Percentiles rank a stretch among this genome's conserved stretches.
phyloP scores from a whole-genome alignment of 208 protist genomes.

The Acanthamoeba royreba region DNA sequence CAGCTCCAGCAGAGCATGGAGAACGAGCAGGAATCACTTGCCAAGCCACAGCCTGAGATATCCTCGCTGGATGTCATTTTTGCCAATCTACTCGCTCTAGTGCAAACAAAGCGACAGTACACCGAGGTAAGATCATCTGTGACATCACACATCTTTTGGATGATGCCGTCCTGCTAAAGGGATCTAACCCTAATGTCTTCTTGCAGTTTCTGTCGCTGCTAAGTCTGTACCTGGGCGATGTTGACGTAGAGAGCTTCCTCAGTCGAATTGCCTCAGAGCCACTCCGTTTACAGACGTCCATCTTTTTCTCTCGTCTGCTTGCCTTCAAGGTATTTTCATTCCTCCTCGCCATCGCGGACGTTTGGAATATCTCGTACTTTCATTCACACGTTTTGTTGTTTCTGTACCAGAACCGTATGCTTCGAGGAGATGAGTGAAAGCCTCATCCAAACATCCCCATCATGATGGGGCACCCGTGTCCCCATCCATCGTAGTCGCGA shows the following conservation, averaged over 20 bases:
- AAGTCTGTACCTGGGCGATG: slow-evolving; percentile 14
- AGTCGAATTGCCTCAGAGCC: slow-evolving; percentile 11
- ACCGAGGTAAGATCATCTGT: neutral
- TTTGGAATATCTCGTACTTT: neutral
- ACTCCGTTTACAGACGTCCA: slow-evolving; percentile 33
- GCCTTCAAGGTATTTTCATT: neutral
- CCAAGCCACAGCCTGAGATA: neutral
- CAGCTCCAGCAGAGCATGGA: slow-evolving; percentile 43
- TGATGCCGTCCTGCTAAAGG: no score
- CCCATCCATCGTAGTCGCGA: no score
- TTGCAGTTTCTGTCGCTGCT: slow-evolving; percentile 28
- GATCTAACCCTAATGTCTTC: no score
- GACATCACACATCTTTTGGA: neutral
- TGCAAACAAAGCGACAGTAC: slow-evolving; percentile 29
- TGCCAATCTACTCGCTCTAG: slow-evolving; percentile 40
- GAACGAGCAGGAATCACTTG: neutral
- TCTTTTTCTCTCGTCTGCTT: slow-evolving; percentile 40
- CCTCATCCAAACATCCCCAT: no score
- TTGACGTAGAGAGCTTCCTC: slow-evolving; percentile 18
- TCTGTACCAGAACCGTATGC: neutral
- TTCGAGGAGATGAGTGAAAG: neutral
- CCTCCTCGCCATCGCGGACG: no score
- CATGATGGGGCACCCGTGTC: no score
- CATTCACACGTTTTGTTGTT: neutral
- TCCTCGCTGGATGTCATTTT: neutral